These are phyloP conservation scores for Fusarium liriodendri DNA, from an alignment of 2,329 filamentous ascomycete species.

Conservation along the genomic window DNA sequence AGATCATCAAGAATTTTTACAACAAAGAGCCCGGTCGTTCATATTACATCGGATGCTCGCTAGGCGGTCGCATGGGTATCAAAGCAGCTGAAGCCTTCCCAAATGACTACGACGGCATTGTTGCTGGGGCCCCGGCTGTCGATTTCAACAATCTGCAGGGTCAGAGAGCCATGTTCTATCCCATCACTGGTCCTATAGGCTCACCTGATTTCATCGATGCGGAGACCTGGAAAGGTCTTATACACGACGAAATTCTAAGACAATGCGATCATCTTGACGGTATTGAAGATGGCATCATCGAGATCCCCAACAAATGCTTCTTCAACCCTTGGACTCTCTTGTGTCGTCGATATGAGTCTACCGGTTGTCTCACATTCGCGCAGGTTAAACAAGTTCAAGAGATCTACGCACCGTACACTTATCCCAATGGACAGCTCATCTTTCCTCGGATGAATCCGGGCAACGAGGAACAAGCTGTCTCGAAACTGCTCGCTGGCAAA, in stretches of 20 bases:
- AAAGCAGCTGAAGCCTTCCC: slow-evolving; percentile 65
- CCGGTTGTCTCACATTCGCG: not conserved
- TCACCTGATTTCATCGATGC: slow-evolving; percentile 6
- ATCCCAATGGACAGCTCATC: slow-evolving; percentile 14
- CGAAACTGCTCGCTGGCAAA: slow-evolving; percentile 13
- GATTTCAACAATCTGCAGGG: slow-evolving; percentile 55
- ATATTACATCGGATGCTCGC: slow-evolving; percentile 70
- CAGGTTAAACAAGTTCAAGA: not conserved
- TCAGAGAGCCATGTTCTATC: slow-evolving; percentile 23
- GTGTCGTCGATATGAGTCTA: not conserved
- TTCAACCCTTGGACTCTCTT: not conserved
- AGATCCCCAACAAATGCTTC: not conserved
- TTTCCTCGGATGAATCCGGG: slow-evolving; percentile 30
- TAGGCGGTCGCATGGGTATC: slow-evolving; percentile 69
- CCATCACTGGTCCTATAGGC: not conserved
- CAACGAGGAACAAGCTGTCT: slow-evolving; percentile 11
- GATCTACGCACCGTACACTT: slow-evolving; percentile 22
- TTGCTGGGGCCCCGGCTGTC: slow-evolving; percentile 59
- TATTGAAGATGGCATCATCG: slow-evolving; percentile 60
- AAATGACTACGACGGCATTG: slow-evolving; percentile 64
- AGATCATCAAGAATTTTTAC: slow-evolving; percentile 55
- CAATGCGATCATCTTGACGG: slow-evolving; percentile 65
- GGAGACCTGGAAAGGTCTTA: slow-evolving; percentile 31
- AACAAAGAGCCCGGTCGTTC: slow-evolving; percentile 50
- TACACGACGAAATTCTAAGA: slow-evolving; percentile 56